Evolutionary conservation across 2,329 filamentous ascomycete species (phyloP).

Genomic region (Plenodomus tracheiphilus): DNA sequence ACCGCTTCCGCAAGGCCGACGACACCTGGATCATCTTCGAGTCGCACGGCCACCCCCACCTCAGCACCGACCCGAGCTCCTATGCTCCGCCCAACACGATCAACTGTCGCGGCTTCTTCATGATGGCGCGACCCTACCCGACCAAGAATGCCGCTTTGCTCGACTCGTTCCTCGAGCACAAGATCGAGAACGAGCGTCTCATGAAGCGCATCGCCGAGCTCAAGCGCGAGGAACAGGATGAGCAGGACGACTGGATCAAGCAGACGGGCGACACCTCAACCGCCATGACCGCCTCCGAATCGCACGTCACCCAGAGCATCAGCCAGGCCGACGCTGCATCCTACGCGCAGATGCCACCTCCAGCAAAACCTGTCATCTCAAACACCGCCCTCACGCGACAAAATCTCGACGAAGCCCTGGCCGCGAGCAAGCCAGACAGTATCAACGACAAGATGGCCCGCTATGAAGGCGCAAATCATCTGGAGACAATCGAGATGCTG

Average conservation of each 20-base stretch:
- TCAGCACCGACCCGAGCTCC: slow-evolving; percentile 68
- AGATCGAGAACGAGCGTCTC: slow-evolving; percentile 91
- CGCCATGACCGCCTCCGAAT: slow-evolving; percentile 49
- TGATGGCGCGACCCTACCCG: slow-evolving; percentile 89
- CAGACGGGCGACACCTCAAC: slow-evolving; percentile 53
- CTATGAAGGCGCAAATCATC: slow-evolving; percentile 72
- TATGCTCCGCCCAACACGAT: slow-evolving; percentile 62
- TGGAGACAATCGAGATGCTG: slow-evolving; percentile 89
- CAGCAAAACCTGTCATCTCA: slow-evolving; percentile 63
- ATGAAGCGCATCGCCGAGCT: slow-evolving; percentile 83
- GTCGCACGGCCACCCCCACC: slow-evolving; percentile 88
- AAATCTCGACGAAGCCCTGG: slow-evolving; percentile 74
- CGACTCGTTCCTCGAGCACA: slow-evolving; percentile 94
- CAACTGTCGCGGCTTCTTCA: slow-evolving; percentile 87
- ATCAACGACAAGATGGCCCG: slow-evolving; percentile 84
- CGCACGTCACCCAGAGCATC: slow-evolving; percentile 45
- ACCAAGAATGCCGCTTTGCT: slow-evolving; percentile 83
- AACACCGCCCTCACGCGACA: slow-evolving; percentile 75
- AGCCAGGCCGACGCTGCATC: slow-evolving; percentile 40
- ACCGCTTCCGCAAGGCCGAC: slow-evolving; percentile 77
- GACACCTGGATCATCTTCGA: slow-evolving; percentile 80
- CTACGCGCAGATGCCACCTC: slow-evolving; percentile 65
- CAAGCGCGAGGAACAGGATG: slow-evolving; percentile 81
- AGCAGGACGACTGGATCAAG: slow-evolving; percentile 67
- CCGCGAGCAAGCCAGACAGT: slow-evolving; percentile 70